phyloP scores from a whole-genome alignment of 2,329 filamentous ascomycete genomes.

The Fusarium marasasianum region DNA sequence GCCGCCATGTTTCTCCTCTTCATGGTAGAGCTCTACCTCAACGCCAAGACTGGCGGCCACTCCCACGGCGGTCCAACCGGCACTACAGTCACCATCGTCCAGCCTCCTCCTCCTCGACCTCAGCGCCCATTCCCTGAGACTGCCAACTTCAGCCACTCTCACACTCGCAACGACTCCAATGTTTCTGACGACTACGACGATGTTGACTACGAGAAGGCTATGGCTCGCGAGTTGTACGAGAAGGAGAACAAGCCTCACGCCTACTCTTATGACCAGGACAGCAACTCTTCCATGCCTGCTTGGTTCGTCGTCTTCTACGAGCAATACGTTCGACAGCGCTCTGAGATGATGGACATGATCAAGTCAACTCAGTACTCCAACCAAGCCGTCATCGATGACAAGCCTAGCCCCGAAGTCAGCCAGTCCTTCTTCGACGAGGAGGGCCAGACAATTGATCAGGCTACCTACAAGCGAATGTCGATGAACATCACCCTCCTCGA shows the following conservation, averaged over 20 bases:
- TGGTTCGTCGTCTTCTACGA: constrained; percentile 73
- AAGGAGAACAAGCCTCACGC: constrained; percentile 43
- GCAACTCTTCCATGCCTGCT: constrained; percentile 59
- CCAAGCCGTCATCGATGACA: constrained; percentile 43
- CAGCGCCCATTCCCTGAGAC: constrained; percentile 4
- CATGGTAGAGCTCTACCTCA: constrained; percentile 69
- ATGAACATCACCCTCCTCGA: constrained; percentile 80
- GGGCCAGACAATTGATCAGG: constrained; percentile 55
- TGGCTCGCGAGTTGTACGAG: constrained; percentile 52
- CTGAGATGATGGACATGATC: constrained; percentile 67
- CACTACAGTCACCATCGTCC: not conserved
- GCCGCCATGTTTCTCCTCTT: constrained; percentile 68
- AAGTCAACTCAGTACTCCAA: constrained; percentile 40
- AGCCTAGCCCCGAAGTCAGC: constrained; percentile 42
- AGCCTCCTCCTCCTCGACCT: not conserved
- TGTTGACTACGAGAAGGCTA: constrained; percentile 52
- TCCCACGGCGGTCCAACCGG: constrained; percentile 67
- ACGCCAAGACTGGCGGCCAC: constrained; percentile 66
- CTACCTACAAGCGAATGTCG: constrained; percentile 68
- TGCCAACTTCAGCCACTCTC: not conserved
- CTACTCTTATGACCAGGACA: constrained; percentile 40
- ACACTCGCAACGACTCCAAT: constrained; percentile 1
- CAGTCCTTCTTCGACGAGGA: constrained; percentile 55
- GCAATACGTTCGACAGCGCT: constrained; percentile 68
- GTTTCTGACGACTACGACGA: constrained; percentile 5